Evolutionary conservation across 768 basidiomycete genomes (phyloP).

Genomic region (Kwoniella bestiolae): DNA sequence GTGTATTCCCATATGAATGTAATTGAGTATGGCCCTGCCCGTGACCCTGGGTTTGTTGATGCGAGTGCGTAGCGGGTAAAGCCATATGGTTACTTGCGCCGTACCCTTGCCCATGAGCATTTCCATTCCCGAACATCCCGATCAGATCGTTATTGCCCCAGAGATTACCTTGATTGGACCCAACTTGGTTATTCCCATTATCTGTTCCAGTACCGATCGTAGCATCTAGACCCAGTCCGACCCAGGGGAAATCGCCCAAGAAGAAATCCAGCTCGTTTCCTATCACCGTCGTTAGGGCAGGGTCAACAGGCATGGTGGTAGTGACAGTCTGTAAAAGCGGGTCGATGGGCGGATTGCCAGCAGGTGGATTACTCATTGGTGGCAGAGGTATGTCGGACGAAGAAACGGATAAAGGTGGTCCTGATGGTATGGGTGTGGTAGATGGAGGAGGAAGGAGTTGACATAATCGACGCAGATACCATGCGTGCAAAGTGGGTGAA

Average conservation of each 20-base stretch:
- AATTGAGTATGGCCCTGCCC: neutral
- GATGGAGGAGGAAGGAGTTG: conserved; percentile 12
- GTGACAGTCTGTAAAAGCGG: neutral
- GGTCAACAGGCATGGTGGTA: conserved; percentile 23
- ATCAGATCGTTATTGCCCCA: neutral
- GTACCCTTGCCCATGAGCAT: neutral
- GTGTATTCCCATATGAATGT: neutral
- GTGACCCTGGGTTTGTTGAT: neutral
- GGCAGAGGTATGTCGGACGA: conserved; percentile 5
- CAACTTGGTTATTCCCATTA: neutral
- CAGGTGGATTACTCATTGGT: neutral
- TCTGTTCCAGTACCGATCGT: neutral
- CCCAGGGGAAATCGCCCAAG: conserved; percentile 33
- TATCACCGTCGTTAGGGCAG: conserved; percentile 6
- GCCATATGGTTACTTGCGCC: neutral
- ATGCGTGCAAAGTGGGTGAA: conserved; percentile 36
- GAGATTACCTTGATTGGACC: neutral
- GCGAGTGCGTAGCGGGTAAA: neutral
- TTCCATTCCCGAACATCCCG: neutral
- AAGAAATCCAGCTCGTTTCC: conserved; percentile 27
- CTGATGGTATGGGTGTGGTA: neutral
- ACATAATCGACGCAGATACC: conserved; percentile 30
- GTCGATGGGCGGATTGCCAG: conserved; percentile 1
- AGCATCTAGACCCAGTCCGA: conserved; percentile 14
- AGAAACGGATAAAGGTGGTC: conserved; percentile 1